Base-by-base conservation (phyloP, 306 rosid genomes). In the Trifolium fragiferum region DNA sequence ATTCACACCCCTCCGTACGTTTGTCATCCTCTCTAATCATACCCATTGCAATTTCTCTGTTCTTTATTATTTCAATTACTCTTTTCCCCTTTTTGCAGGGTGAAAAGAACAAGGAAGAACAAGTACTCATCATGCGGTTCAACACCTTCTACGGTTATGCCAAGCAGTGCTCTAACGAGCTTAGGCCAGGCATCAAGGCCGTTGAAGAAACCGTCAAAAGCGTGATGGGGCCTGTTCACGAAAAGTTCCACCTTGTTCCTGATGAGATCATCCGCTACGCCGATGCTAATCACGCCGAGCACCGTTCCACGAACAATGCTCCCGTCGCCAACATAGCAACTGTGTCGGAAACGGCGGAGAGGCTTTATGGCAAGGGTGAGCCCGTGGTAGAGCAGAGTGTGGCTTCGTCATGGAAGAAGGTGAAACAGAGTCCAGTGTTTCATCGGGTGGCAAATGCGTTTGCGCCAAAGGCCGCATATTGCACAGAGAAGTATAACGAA, bases 401-500 rank as follows among this genome's bases (percentile, higher is more conserved):
- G 7, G 71, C 41, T 7, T 55, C 72, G 0, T 66, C 67, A 1
- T 81, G 81, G 85, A 18, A 7, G 50, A 49, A 27, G 72, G 11
- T 81, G 70, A 89, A 82, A 47, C 79, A 62, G 77, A 76, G 84
- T 38, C 90, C 89, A 4, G 40, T 84, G 20, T 84, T 92, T 72
- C 88, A 93, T 4, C 84, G 65, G 12, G 79, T 86, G 58, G 92
- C 83, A 0, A 44, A 46, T 18, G 58, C 30, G 3, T 63, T 62
- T 65, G 8, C 60, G 18, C 77, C 77, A 0, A 71, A 68, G 49
- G 81, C 74, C 0, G 60, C 41, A 0, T 64, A 55, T 32, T 76
- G 81, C 40, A 70, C 67, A 20, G 62, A 71, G 43, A 76, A 81
- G 73, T 82, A 77, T 14, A 77, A 77, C 10, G n/a, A 61, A 72